Evolutionary conservation across 139 green algal genomes (phyloP).

Genomic region (Coelastrella sp.): DNA sequence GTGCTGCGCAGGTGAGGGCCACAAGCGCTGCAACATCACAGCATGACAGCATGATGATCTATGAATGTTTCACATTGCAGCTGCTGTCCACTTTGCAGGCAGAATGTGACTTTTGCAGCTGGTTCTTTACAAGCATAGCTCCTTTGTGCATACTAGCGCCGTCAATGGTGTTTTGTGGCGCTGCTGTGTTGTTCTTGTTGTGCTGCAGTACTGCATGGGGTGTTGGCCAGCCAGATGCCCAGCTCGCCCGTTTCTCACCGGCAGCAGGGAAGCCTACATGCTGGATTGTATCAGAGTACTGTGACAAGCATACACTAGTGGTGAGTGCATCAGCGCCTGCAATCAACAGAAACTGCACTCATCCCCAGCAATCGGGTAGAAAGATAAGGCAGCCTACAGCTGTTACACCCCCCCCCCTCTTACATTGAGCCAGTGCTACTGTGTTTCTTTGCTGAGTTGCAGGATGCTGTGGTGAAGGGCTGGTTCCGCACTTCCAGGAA

Average conservation of each 20-base stretch:
- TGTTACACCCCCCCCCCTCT: neutral
- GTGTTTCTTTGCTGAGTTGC: neutral
- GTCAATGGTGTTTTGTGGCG: too few species aligned
- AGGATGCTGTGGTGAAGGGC: slow-evolving; percentile 52
- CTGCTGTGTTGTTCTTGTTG: too few species aligned
- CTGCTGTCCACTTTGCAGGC: neutral
- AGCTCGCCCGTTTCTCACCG: neutral
- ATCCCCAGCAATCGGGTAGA: neutral
- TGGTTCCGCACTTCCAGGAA: slow-evolving; percentile 33
- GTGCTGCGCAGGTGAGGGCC: slow-evolving; percentile 17
- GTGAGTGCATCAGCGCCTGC: neutral
- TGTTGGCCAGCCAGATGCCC: neutral
- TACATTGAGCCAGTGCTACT: neutral
- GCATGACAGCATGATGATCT: neutral
- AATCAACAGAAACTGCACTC: neutral
- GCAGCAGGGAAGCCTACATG: slow-evolving; percentile 25
- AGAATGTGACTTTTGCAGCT: neutral
- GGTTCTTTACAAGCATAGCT: neutral
- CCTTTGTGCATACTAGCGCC: neutral
- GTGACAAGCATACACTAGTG: slow-evolving; percentile 41
- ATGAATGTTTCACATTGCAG: neutral
- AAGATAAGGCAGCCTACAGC: neutral
- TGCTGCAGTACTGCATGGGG: slow-evolving; percentile 26
- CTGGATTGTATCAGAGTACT: slow-evolving; percentile 43
- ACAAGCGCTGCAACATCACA: neutral